These are phyloP conservation scores for Abrus precatorius DNA, from an alignment of 306 rosid genomes.

Conservation along the genomic window DNA sequence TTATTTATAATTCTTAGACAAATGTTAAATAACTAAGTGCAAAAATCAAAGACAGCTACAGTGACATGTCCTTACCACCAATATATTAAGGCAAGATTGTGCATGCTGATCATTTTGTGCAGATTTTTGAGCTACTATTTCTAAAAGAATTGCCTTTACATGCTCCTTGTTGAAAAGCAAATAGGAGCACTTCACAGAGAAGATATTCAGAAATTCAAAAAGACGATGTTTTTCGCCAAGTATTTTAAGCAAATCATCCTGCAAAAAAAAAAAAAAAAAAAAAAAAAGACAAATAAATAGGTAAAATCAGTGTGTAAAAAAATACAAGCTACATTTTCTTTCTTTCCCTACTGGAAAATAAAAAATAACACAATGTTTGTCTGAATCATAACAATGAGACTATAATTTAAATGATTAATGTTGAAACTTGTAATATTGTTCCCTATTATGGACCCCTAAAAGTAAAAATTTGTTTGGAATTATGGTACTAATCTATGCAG, in stretches of 20 bases:
- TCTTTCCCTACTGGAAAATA: conserved; percentile 12
- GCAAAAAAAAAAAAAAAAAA: conserved; percentile 20
- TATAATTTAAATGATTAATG: background rate
- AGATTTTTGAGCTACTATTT: conserved; percentile 66
- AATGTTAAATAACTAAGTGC: conserved; percentile 17
- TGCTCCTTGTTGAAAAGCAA: conserved; percentile 95
- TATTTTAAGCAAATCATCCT: conserved; percentile 89
- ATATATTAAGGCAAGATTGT: conserved; percentile 76
- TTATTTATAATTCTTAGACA: conserved; percentile 18
- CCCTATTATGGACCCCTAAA: conserved; percentile 32
- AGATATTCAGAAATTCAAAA: conserved; percentile 74
- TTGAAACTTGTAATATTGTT: conserved; percentile 1
- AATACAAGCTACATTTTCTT: conserved; percentile 42
- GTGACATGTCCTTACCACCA: conserved; percentile 75
- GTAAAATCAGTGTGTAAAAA: conserved; percentile 38
- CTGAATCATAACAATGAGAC: conserved; percentile 16
- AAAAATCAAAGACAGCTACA: conserved; percentile 39
- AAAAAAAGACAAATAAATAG: conserved; percentile 11
- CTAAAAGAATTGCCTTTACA: conserved; percentile 78
- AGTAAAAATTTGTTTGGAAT: conserved; percentile 33
- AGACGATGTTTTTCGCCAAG: conserved; percentile 93
- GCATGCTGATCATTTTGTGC: conserved; percentile 58
- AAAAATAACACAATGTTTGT: background rate
- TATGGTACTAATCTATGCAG: conserved; percentile 29
- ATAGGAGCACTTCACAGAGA: conserved; percentile 88